phyloP scores from a whole-genome alignment of 805 yeast genomes.

The Torulaspora microellipsoides region DNA sequence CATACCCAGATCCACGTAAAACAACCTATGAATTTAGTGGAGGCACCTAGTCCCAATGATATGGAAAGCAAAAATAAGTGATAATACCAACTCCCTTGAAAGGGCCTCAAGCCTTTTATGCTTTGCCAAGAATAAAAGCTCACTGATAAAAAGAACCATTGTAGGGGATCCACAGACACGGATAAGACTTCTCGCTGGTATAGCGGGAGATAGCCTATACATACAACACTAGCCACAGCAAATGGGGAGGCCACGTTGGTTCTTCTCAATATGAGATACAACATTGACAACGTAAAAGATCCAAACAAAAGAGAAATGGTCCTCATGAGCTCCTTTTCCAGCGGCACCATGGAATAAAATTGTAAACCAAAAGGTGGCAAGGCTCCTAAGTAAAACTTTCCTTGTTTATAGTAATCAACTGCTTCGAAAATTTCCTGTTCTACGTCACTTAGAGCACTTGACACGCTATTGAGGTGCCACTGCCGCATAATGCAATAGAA shows the following conservation, averaged over 20 bases:
- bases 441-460: slow-evolving; percentile 1
- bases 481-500: slow-evolving; percentile 2
- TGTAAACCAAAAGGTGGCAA: slow-evolving; percentile 27
- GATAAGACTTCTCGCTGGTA: slow-evolving; percentile 15
- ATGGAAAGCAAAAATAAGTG: slow-evolving; percentile 46
- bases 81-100: slow-evolving; percentile 49
- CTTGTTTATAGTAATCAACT: slow-evolving; percentile 10
- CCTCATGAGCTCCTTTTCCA: slow-evolving; percentile 9
- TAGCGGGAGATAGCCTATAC: slow-evolving; percentile 18
- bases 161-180: slow-evolving; percentile 37
- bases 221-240: slow-evolving; percentile 33
- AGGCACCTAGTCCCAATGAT: slow-evolving; percentile 50
- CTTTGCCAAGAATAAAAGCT: slow-evolving; percentile 49
- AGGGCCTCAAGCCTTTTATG: slow-evolving; percentile 44
- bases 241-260: slow-evolving; percentile 40
- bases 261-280: slow-evolving; percentile 23
- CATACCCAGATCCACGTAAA: slow-evolving; percentile 66
- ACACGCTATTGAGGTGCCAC: background rate
- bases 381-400: slow-evolving; percentile 17
- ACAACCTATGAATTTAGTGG: slow-evolving; percentile 69
- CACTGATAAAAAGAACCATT: slow-evolving; percentile 44
- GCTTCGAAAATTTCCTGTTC: slow-evolving; percentile 13
- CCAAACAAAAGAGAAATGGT: slow-evolving; percentile 11
- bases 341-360: slow-evolving; percentile 15
- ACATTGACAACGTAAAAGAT: slow-evolving; percentile 12